Base-by-base conservation (phyloP, 345 rosid species). In the Ceriops tagal region DNA sequence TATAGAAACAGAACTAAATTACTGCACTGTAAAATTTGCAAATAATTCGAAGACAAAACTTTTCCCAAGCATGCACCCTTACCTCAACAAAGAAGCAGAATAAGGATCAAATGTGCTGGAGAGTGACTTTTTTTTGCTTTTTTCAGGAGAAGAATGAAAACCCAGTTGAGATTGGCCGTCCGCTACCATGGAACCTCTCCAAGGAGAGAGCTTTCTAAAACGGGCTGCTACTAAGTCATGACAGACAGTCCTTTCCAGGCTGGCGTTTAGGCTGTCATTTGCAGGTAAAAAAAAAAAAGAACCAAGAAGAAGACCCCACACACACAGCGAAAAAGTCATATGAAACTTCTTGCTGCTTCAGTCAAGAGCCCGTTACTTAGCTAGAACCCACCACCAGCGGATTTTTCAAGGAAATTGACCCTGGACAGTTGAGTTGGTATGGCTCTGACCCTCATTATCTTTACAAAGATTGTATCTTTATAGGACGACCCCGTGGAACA, bases 171-270 rank as follows among this genome's bases (percentile, higher is more conserved):
- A 71, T 7, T 71, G 71, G 35, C 72, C 32, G 78, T 61, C 53
- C 28, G 76, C 65, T 57, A 71, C 76, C 78, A 69, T 77, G 73
- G 56, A 70, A 76, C 39, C 35, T 57, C 65, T 53, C 7, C 51
- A 47, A 65, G 75, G 27, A 69, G 62, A 66, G 72, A 52, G 61
- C 71, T 77, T 75, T 76, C 77, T 74, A 75, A 75, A 24, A 80
- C 52, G 83, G 68, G 68, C 71, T 71, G 62, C 81, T 53, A 66
- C 72, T 61, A 18, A 22, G 61, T 67, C 39, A 68, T 58, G 35
- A 73, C 79, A 72, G 75, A 73, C 79, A 72, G 75, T 83, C 66
- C 89, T 89, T 89, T 88, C 88, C 98, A 93, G 97, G 96, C 93
- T 89, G 98, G 83, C 77, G 81, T 84, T 86, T 62, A 85, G 87